Evolutionary conservation across 179 eudicot species (phyloP), one percentile per base, ranked within the genome.

Genomic region (Dionaea muscipula): DNA sequence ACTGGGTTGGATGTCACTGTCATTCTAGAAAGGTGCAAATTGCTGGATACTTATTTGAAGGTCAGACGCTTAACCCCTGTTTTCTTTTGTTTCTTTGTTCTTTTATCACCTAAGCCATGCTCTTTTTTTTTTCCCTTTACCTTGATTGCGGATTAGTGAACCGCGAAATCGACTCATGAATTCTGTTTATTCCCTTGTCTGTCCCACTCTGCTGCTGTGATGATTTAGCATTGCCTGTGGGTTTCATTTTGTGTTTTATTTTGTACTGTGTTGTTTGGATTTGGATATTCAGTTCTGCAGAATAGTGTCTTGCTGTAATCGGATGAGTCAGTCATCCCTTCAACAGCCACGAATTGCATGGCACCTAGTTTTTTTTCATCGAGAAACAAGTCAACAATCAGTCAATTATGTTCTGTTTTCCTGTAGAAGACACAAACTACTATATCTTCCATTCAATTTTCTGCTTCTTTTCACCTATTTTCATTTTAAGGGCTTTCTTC

Each of bases 1-100:
- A 79, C 86, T 40, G 95, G 99, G 49, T 79, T 93, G 25, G 99
- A 93, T 69, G 78, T 93, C 62, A 72, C 68, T 53, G 93, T 93
- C 68, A 88, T 93, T 64, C 89, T 46, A 69, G 96, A 93, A 62
- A 84, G 99, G n/a, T 81, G 95, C 66, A 81, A 75, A 81, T 74
- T 82, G 69, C 99, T 93, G 28, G 86, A 88, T 57, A 78, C 76
- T 57, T 93, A 93, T 66, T 69, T 93, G 79, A 88, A 93, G 99
- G 99, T 89, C 26, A 27, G 8, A 24, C 31, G 26, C 31, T 64
- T 66, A 41, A 33, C n/a, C 44, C 28, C 56, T 54, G 18, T 1
- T 2, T 59, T n/a, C 55, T 24, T 53, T 53, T 25, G 9, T 20
- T 17, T 40, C 37, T 54, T 45, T 25, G 62, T 25, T 50, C 25